Conservation (phyloP, 2,329 filamentous ascomycete genomes). For the Podosphaera aphanis region DNA sequence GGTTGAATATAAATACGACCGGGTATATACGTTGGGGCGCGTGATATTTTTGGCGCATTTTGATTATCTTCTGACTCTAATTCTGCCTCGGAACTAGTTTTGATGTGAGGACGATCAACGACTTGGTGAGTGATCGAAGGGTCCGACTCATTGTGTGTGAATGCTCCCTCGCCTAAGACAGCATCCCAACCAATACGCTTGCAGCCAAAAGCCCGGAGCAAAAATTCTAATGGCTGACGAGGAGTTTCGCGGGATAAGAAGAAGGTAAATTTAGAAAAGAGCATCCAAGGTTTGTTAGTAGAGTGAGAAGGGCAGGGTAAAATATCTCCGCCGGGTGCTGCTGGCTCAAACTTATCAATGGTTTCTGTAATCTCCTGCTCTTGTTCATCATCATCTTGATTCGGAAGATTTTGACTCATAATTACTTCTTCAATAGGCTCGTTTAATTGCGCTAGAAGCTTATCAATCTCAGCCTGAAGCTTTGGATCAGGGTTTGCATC, state of each 20-base stretch:
- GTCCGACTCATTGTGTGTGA: slow-evolving; percentile 72
- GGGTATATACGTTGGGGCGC: slow-evolving; percentile 51
- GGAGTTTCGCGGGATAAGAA: slow-evolving; percentile 88
- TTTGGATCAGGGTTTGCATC: slow-evolving; percentile 34
- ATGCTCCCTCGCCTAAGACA: slow-evolving; percentile 75
- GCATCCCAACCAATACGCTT: slow-evolving; percentile 89
- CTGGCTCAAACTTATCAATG: slow-evolving; percentile 81
- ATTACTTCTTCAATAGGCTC: slow-evolving; percentile 23
- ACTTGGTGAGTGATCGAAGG: slow-evolving; percentile 87
- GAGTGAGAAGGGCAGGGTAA: slow-evolving; percentile 54
- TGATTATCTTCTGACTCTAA: slow-evolving; percentile 34
- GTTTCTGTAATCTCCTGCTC: slow-evolving; percentile 30
- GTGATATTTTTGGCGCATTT: slow-evolving; percentile 27
- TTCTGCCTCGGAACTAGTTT: slow-evolving; percentile 26
- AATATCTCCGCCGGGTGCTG: slow-evolving; percentile 62
- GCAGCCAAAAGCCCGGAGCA: slow-evolving; percentile 83
- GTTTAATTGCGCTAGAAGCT: slow-evolving; percentile 45
- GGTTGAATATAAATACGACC: slow-evolving; percentile 85
- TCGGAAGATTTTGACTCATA: slow-evolving; percentile 20
- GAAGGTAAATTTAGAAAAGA: slow-evolving; percentile 77
- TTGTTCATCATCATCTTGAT: slow-evolving; percentile 15
- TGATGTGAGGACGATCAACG: slow-evolving; percentile 66
- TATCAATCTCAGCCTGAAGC: slow-evolving; percentile 42
- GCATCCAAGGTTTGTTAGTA: slow-evolving; percentile 41
- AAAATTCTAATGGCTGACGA: slow-evolving; percentile 71